Base-by-base conservation (phyloP, 441 rosid genomes). In the Euphorbia celastroides region DNA sequence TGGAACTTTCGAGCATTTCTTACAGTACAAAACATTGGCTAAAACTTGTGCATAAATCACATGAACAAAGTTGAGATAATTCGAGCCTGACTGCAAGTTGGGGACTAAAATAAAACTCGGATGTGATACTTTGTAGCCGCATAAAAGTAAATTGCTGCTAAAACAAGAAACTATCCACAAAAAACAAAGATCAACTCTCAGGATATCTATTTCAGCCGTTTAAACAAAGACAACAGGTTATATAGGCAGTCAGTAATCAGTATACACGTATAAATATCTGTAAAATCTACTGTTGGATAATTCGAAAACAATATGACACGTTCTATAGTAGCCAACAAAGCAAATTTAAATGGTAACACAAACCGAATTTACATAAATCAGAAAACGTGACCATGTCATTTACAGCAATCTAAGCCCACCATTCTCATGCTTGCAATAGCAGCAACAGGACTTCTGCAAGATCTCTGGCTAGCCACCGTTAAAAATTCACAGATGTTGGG, bases 341-440 rank as follows among this genome's bases (percentile, higher is more conserved):
- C 50, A 2, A 28, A 54, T 27, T 17, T 11, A 38, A 25, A 22
- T 28, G 38, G 30, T 14, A 17, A 22, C 7, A 62, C 20, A 30
- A 36, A 62, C 27, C 2, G 38, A 6, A 42, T 54, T 23, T 56
- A 56, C 66, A 62, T 3, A 67, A 42, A 25, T 34, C 32, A 50
- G 25, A 58, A 41, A 10, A 62, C 26, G 38, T 66, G 34, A 20
- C 20, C 66, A 20, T 36, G 52, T 42, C 76, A 81, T 68, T 46
- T 65, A 72, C 81, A 32, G 32, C 60, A 48, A 17, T 66, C 68
- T 12, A 17, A 23, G 31, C 8, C 32, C 55, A 10, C 20, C n/a
- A 28, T 62, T 57, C 62, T 34, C 59, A 57, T 62, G 58, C 71
- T 68, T 66, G 52, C 56, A 34, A 34, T 4, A 34, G 38, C 38